Base-by-base conservation (phyloP, 441 rosid species). In the Viola pubescens region DNA sequence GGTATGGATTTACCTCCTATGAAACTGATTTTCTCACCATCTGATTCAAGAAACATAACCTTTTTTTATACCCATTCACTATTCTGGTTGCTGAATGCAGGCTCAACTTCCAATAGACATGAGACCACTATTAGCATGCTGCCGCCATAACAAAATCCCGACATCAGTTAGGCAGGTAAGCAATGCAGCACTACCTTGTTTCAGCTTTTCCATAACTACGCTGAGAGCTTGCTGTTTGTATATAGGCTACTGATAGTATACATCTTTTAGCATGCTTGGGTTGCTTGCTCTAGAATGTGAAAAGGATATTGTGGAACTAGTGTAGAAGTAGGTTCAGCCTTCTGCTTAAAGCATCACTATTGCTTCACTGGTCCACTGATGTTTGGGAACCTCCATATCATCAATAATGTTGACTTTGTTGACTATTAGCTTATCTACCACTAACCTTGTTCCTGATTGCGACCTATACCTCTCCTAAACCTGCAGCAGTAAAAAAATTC, bases 31-130 rank as follows among this genome's bases (percentile, higher is more conserved):
- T 10, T 43, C 26, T 62, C 50, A 10, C 52, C 34, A 26, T 26
- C 34, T 26, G 34, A 26, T 26, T 26, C 34, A 26, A 26, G 34
- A 26, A 26, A 26, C 34, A 26, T 26, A 26, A 16, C 19, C 19
- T 26, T 26, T 26, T 26, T 26, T 26, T 26, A 26, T 26, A 26
- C 34, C 34, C 34, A 26, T 26, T 63, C 58, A 9, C 45, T 53
- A 61, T 63, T 63, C 16, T 67, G 62, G 60, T 73, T 75, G 63
- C 67, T 66, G 46, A 67, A 67, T 60, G 66, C 87, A 91, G 99
- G 94, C 89, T 77, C 97, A 84, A 73, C 80, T 91, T 57, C 98
- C 99, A 37, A 66, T 54, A 48, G 91, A 94, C 71, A 88, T 88
- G 99, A 85, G 81, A 71, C 95, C 99, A 59, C 75, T 59, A 59